Percentiles rank a stretch among this genome's conserved stretches.
Evolutionary conservation across 163 green algal genomes (phyloP).

Genomic region (Volvox carteri): DNA sequence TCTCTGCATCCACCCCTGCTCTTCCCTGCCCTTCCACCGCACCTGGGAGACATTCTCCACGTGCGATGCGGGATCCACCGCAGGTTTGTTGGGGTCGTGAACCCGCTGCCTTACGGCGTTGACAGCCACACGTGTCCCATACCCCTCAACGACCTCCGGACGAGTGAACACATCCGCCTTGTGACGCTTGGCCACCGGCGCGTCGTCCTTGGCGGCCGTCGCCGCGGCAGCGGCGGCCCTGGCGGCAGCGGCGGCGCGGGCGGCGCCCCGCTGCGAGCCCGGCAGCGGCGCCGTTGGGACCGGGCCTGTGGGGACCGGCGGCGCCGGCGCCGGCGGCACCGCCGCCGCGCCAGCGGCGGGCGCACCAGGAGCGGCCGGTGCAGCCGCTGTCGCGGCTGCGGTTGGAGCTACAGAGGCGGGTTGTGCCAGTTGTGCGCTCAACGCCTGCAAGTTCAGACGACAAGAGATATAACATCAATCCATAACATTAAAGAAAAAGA

Average conservation of each 20-base stretch:
- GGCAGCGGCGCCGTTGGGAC: slow-evolving; percentile 32
- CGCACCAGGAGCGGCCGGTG: neutral
- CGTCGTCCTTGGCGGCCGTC: neutral
- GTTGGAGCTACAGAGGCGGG: neutral
- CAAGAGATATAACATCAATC: no score
- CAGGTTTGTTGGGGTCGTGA: slow-evolving; percentile 58
- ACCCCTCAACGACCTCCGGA: slow-evolving; percentile 42
- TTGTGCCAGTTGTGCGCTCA: slow-evolving; percentile 19
- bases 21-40: neutral
- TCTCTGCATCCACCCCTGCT: neutral
- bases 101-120: slow-evolving; percentile 66
- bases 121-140: slow-evolving; percentile 44
- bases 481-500: no score
- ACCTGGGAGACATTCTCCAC: slow-evolving; percentile 73
- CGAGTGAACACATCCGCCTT: slow-evolving; percentile 3
- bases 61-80: slow-evolving; percentile 39
- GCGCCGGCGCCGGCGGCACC: neutral
- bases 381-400: neutral
- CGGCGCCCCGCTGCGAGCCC: neutral
- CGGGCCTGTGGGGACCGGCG: neutral
- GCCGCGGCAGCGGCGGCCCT: slow-evolving; percentile 16
- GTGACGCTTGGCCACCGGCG: slow-evolving; percentile 1
- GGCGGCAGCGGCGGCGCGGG: neutral
- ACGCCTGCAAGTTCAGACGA: neutral
- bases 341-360: neutral